These are phyloP conservation scores for Tetrapyrgos nigripes DNA, from an alignment of 1,284 basidiomycete genomes.

Conservation along the genomic window DNA sequence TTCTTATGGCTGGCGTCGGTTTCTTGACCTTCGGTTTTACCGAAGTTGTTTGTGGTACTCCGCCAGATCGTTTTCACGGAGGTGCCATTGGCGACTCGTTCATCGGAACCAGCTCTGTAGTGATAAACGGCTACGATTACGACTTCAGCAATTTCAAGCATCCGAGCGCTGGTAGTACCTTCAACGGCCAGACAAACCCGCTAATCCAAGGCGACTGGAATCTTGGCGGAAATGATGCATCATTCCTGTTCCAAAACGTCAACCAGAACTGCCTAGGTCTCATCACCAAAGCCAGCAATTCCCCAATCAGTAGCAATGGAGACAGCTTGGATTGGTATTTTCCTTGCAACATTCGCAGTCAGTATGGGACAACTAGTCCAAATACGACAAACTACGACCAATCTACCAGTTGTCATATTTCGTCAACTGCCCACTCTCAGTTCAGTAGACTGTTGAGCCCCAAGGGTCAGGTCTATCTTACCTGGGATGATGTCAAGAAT, in stretches of 20 bases:
- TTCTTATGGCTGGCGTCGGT: slow-evolving; percentile 92
- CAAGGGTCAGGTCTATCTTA: slow-evolving; percentile 91
- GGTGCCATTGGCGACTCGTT: slow-evolving; percentile 72
- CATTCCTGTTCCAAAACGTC: slow-evolving; percentile 93
- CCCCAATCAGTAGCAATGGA: slow-evolving; percentile 68
- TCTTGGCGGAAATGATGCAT: slow-evolving; percentile 86
- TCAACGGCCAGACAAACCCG: slow-evolving; percentile 85
- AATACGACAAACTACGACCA: slow-evolving; percentile 76
- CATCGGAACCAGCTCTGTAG: slow-evolving; percentile 83
- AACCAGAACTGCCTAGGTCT: slow-evolving; percentile 83
- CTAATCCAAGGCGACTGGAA: slow-evolving; percentile 81
- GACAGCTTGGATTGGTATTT: slow-evolving; percentile 87
- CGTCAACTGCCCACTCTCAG: slow-evolving; percentile 55
- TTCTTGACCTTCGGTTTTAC: slow-evolving; percentile 99
- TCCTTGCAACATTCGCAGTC: slow-evolving; percentile 90
- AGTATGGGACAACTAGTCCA: slow-evolving; percentile 66
- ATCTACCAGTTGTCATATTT: slow-evolving; percentile 76
- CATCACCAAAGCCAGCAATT: slow-evolving; percentile 75
- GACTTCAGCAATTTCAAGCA: slow-evolving; percentile 90
- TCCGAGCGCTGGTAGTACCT: slow-evolving; percentile 68
- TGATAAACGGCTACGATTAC: slow-evolving; percentile 95
- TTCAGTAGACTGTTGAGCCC: slow-evolving; percentile 55
- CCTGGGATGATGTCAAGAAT: slow-evolving; percentile 86
- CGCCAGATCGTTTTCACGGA: slow-evolving; percentile 81
- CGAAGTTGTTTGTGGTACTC: slow-evolving; percentile 88